phyloP scores from a whole-genome alignment of 495 filamentous ascomycete genomes.

The Schizothecium vesticola region DNA sequence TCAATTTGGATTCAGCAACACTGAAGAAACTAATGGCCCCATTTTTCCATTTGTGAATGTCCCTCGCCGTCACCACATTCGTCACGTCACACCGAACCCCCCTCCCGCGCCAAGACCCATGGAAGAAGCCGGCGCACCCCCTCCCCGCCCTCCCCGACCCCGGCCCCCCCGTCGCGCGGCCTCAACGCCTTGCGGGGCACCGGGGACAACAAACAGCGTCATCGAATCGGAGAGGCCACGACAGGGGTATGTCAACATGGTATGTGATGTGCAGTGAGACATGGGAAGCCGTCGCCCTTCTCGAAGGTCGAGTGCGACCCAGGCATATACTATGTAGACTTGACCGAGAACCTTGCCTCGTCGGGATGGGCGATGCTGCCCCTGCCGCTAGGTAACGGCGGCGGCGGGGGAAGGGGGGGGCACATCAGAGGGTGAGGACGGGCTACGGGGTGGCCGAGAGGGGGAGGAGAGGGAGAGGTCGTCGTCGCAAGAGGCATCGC shows the following conservation, averaged over 20 bases:
- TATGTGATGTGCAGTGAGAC: background rate
- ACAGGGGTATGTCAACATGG: background rate
- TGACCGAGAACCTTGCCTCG: background rate
- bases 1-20: too few relatives aligned
- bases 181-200: background rate
- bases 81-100: background rate
- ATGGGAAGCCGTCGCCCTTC: background rate
- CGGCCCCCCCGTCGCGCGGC: background rate
- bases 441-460: too few relatives aligned
- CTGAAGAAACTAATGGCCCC: too few relatives aligned
- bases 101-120: background rate
- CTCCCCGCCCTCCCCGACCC: background rate
- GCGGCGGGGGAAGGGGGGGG: too few relatives aligned
- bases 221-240: background rate
- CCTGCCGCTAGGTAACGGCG: too few relatives aligned
- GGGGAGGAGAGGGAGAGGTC: too few relatives aligned
- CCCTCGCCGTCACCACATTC: background rate
- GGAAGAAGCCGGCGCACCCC: too few relatives aligned
- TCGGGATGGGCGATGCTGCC: background rate
- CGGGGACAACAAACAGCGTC: background rate
- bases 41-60: too few relatives aligned
- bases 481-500: background rate
- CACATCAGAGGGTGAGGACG: too few relatives aligned
- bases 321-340: too few relatives aligned
- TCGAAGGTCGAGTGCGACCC: too few relatives aligned